Conservation (phyloP, 2,329 filamentous ascomycete species). For the Talaromyces sp. region DNA sequence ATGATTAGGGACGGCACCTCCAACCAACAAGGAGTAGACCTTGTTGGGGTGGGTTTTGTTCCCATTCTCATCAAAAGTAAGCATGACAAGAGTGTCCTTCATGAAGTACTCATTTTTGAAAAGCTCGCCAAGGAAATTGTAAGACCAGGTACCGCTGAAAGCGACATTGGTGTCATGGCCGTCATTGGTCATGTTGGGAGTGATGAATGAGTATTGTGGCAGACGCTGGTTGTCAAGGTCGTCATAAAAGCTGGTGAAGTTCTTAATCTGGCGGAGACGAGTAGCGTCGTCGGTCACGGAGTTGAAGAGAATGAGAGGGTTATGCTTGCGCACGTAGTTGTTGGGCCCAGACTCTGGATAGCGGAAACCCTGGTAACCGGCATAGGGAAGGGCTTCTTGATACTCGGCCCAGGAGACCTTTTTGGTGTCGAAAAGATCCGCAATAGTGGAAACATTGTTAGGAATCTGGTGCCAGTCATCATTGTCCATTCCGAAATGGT, state of each 20-base stretch:
- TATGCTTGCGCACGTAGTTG: constrained; percentile 80
- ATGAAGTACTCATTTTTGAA: constrained; percentile 66
- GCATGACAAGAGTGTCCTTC: constrained; percentile 66
- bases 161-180: constrained; percentile 72
- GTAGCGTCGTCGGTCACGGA: constrained; percentile 55
- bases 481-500: constrained; percentile 67
- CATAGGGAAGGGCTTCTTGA: constrained; percentile 71
- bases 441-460: constrained; percentile 59
- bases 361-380: constrained; percentile 62
- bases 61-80: constrained; percentile 77
- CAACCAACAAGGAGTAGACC: constrained; percentile 66
- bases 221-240: constrained; percentile 61
- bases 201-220: constrained; percentile 61
- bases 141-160: constrained; percentile 63
- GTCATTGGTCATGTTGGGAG: constrained; percentile 56
- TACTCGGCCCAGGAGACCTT: constrained; percentile 66
- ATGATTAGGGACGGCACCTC: constrained; percentile 62
- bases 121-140: constrained; percentile 64
- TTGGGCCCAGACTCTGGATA: constrained; percentile 63
- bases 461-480: constrained; percentile 59
- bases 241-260: constrained; percentile 62
- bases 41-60: constrained; percentile 63
- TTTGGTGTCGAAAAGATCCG: constrained; percentile 63
- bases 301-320: constrained; percentile 62
- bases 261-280: constrained; percentile 67